Evolutionary conservation across 2,329 filamentous ascomycete species (phyloP).

Genomic region (Gremmenia infestans): DNA sequence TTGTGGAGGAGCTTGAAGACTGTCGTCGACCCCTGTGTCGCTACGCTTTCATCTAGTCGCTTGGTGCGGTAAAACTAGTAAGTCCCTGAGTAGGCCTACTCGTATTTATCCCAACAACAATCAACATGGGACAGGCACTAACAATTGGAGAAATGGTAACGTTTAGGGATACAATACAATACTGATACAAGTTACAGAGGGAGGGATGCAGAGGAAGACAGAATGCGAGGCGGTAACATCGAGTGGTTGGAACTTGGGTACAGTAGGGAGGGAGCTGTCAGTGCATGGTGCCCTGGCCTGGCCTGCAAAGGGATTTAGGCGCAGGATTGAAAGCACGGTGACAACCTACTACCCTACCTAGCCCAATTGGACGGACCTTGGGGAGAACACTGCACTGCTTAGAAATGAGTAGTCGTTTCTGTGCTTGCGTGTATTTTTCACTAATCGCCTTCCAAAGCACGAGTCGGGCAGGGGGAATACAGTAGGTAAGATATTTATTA

Average conservation of each 20-base stretch:
- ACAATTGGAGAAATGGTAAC: background rate
- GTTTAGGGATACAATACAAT: constrained; percentile 6
- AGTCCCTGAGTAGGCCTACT: background rate
- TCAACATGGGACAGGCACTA: background rate
- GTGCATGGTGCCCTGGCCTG: too few species aligned
- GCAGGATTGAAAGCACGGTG: too few species aligned
- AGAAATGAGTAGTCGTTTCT: too few species aligned
- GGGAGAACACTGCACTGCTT: too few species aligned
- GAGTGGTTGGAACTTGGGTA: background rate
- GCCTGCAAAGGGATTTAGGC: too few species aligned
- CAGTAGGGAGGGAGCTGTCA: background rate
- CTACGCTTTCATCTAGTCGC: background rate
- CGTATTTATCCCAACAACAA: background rate
- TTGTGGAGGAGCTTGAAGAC: background rate
- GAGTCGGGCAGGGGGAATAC: too few species aligned
- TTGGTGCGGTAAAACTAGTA: background rate
- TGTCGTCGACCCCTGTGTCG: too few species aligned
- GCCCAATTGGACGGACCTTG: too few species aligned
- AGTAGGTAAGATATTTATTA: too few species aligned
- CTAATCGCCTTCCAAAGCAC: too few species aligned
- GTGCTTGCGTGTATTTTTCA: too few species aligned
- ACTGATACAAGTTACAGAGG: constrained; percentile 2
- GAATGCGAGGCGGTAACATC: background rate
- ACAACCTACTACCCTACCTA: too few species aligned
- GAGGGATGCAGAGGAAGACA: background rate